These are phyloP conservation scores for Veloboletus limbatus DNA, from an alignment of 1,284 basidiomycete species.

Conservation along the genomic window DNA sequence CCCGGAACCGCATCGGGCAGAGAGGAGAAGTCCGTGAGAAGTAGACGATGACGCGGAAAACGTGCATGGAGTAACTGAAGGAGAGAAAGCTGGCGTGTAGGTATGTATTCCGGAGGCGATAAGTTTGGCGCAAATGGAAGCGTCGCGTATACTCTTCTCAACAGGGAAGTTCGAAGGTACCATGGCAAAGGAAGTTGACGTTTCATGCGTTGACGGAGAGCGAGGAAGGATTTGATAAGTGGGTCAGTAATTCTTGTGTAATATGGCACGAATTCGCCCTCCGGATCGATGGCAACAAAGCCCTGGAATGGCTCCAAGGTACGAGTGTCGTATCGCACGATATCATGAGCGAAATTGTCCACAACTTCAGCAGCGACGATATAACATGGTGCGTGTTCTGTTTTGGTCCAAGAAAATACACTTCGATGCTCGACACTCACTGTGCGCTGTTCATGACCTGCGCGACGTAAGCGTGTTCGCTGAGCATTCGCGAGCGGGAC, in stretches of 20 bases:
- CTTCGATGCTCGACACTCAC: constrained; percentile 80
- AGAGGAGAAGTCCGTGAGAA: constrained; percentile 90
- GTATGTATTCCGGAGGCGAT: constrained; percentile 86
- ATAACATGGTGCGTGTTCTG: constrained; percentile 83
- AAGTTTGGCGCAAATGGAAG: constrained; percentile 93
- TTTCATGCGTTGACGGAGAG: constrained; percentile 55
- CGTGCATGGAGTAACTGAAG: constrained; percentile 78
- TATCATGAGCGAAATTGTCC: constrained; percentile 97
- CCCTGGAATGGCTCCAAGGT: constrained; percentile 84
- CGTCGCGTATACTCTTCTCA: constrained; percentile 63
- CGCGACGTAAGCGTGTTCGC: constrained; percentile 34
- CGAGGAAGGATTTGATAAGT: constrained; percentile 72
- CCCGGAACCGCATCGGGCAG: constrained; percentile 88
- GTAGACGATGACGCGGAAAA: constrained; percentile 89
- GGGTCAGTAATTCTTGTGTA: constrained; percentile 88
- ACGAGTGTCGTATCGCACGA: constrained; percentile 83
- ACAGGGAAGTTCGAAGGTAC: constrained; percentile 47
- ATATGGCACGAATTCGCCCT: constrained; percentile 84
- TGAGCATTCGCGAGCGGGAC: constrained; percentile 76
- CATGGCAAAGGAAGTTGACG: constrained; percentile 57
- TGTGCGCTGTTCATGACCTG: constrained; percentile 39
- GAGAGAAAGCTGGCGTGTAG: constrained; percentile 88
- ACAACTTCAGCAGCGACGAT: constrained; percentile 95
- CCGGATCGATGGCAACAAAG: constrained; percentile 75
- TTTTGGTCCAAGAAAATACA: constrained; percentile 83